Evolutionary conservation across 495 filamentous ascomycete genomes (phyloP).

Genomic region (Endocarpon pusillum): DNA sequence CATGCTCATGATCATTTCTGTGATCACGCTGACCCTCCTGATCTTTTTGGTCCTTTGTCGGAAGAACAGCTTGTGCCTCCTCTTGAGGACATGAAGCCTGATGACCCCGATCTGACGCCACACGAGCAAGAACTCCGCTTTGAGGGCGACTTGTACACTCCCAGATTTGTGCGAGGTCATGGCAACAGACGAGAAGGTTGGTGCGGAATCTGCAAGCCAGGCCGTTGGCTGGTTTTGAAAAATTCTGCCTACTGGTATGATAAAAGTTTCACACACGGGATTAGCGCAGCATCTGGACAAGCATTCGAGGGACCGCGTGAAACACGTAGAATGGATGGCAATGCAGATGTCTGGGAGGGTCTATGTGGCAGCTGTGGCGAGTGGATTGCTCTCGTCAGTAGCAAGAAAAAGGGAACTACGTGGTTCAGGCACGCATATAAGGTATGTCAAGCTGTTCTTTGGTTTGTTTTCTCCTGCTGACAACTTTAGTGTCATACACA

Average conservation of each 20-base stretch:
- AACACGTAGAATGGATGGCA: slow-evolving; percentile 58
- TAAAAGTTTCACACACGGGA: slow-evolving; percentile 67
- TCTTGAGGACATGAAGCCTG: slow-evolving; percentile 57
- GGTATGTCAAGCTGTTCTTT: slow-evolving; percentile 22
- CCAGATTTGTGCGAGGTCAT: slow-evolving; percentile 59
- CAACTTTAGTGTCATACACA: slow-evolving; percentile 1
- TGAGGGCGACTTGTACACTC: slow-evolving; percentile 62
- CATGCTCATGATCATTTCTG: slow-evolving; percentile 36
- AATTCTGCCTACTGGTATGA: slow-evolving; percentile 81
- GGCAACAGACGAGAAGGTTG: slow-evolving; percentile 72
- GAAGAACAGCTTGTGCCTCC: slow-evolving; percentile 53
- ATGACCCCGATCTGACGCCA: slow-evolving; percentile 48
- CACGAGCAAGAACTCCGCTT: slow-evolving; percentile 66
- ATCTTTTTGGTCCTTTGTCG: slow-evolving; percentile 51
- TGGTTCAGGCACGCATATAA: slow-evolving; percentile 79
- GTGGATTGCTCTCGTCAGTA: slow-evolving; percentile 63
- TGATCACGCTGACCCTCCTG: slow-evolving; percentile 50
- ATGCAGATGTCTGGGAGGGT: slow-evolving; percentile 66
- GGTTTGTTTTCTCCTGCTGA: neutral
- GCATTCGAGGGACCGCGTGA: slow-evolving; percentile 57
- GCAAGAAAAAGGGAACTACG: slow-evolving; percentile 73
- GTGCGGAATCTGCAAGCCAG: slow-evolving; percentile 72
- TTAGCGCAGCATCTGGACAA: slow-evolving; percentile 58
- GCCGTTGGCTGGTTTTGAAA: slow-evolving; percentile 66
- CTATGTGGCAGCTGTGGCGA: slow-evolving; percentile 60